A percentile compares a stretch with the other conserved stretches of the same genome.
Evolutionary conservation across 1,139 yeast genomes (phyloP).

Genomic region (Schizosaccharomyces versatilis): DNA sequence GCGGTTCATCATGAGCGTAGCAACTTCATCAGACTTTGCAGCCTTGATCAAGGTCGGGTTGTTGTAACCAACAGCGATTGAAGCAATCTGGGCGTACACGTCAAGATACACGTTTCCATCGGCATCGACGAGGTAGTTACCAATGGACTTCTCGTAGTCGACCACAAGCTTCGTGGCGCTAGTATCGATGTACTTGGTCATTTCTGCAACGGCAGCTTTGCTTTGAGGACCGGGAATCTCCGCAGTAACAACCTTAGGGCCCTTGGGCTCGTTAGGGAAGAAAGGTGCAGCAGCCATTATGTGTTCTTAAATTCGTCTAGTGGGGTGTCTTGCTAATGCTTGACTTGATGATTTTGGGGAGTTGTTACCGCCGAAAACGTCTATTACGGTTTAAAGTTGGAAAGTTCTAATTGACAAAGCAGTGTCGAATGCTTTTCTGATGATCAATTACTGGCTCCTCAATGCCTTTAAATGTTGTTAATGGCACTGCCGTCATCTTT

Average conservation of each 20-base stretch:
- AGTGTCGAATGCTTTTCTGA: no score
- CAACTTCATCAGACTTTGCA: conserved; percentile 43
- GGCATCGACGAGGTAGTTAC: conserved; percentile 50
- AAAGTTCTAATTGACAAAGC: no score
- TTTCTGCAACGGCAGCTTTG: conserved; percentile 25
- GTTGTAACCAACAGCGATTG: conserved; percentile 60
- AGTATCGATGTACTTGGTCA: conserved; percentile 25
- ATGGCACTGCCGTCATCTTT: no score
- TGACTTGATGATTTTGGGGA: no score
- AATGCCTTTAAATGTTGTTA: no score
- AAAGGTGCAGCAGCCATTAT: conserved; percentile 5
- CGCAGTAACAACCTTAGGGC: conserved; percentile 31
- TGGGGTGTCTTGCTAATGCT: no score
- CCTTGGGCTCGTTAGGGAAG: conserved; percentile 42
- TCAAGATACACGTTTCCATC: conserved; percentile 51
- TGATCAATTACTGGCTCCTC: no score
- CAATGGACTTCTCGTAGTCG: conserved; percentile 44
- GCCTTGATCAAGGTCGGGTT: conserved; percentile 43
- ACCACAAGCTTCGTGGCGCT: conserved; percentile 46
- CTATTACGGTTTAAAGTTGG: no score
- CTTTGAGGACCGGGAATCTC: conserved; percentile 44
- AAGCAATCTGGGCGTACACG: conserved; percentile 57
- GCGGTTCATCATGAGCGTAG: conserved; percentile 47
- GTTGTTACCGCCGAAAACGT: no score
- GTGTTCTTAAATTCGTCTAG: not conserved